A percentile compares a stretch with the other conserved stretches of the same genome.
Evolutionary conservation across 371 early-diverging fungal genomes (phyloP).

Genomic region (Saksenaea vasiformis): DNA sequence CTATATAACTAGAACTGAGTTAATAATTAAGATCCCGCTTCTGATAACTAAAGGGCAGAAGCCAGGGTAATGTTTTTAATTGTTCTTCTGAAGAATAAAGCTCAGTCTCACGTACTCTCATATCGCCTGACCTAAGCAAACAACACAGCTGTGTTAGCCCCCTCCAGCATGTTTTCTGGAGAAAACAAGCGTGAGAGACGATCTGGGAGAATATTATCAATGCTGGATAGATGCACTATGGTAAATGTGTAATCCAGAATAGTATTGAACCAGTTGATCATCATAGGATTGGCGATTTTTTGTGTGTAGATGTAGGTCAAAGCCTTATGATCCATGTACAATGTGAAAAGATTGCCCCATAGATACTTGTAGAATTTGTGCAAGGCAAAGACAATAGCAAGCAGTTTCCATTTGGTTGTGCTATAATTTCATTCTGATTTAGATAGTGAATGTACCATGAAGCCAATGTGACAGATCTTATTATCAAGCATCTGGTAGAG

Average conservation of each 20-base stretch:
- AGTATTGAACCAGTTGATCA: constrained; percentile 27
- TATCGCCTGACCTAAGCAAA: no score
- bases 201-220: constrained; percentile 12
- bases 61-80: no score
- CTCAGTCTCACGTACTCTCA: no score
- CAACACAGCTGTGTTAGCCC: not conserved
- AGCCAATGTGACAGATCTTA: constrained; percentile 11
- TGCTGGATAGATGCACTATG: constrained; percentile 20
- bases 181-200: not conserved
- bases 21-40: no score
- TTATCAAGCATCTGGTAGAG: constrained; percentile 17
- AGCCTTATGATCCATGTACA: constrained; percentile 27
- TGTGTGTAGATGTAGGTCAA: constrained; percentile 23
- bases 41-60: no score
- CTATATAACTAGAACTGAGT: no score
- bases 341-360: constrained; percentile 25
- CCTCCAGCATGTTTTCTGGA: not conserved
- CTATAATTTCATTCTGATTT: constrained; percentile 1
- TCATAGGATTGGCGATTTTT: constrained; percentile 22
- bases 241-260: constrained; percentile 25
- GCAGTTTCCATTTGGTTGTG: not conserved
- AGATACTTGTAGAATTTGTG: constrained; percentile 29
- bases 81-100: no score
- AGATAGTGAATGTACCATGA: constrained; percentile 1
- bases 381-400: constrained; percentile 7